These are phyloP conservation scores for Aspergillus calidoustus DNA, from an alignment of 2,329 filamentous ascomycete genomes.

Conservation along the genomic window DNA sequence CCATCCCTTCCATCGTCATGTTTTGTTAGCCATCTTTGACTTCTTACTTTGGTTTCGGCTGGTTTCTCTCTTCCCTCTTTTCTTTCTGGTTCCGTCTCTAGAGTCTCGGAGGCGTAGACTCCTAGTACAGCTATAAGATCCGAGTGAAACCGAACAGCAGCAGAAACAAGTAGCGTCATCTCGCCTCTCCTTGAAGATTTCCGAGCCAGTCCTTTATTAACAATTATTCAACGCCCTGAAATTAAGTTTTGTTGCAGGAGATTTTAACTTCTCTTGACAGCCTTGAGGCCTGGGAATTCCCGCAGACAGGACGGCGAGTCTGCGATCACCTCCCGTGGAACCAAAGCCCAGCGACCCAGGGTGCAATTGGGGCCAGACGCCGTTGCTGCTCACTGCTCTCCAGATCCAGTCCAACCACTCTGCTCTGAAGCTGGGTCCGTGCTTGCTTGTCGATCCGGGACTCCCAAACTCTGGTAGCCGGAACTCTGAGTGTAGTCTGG, in stretches of 20 bases:
- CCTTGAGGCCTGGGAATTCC: slow-evolving; percentile 35
- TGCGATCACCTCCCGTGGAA: slow-evolving; percentile 35
- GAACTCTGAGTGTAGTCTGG: slow-evolving; percentile 22
- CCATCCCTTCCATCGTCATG: slow-evolving; percentile 9
- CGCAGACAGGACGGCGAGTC: slow-evolving; percentile 18
- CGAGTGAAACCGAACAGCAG: background rate
- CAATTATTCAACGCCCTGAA: background rate
- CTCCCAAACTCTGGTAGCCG: slow-evolving; percentile 37
- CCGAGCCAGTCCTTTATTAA: background rate
- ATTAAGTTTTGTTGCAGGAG: background rate
- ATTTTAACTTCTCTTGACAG: slow-evolving; percentile 20
- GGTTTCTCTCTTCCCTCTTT: slow-evolving; percentile 16
- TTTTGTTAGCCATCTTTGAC: background rate
- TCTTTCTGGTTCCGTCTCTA: background rate
- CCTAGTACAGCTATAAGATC: background rate
- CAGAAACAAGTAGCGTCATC: slow-evolving; percentile 21
- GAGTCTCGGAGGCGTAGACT: background rate
- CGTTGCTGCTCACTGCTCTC: slow-evolving; percentile 16
- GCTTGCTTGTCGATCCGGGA: slow-evolving; percentile 31
- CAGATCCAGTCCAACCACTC: slow-evolving; percentile 21
- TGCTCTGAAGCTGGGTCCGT: slow-evolving; percentile 24
- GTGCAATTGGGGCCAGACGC: slow-evolving; percentile 7
- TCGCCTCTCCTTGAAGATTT: slow-evolving; percentile 21
- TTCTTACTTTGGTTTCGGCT: slow-evolving; percentile 21
- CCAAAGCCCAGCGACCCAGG: slow-evolving; percentile 28